These are phyloP conservation scores for Triadica sebifera DNA, from an alignment of 345 rosid genomes.

Conservation along the genomic window DNA sequence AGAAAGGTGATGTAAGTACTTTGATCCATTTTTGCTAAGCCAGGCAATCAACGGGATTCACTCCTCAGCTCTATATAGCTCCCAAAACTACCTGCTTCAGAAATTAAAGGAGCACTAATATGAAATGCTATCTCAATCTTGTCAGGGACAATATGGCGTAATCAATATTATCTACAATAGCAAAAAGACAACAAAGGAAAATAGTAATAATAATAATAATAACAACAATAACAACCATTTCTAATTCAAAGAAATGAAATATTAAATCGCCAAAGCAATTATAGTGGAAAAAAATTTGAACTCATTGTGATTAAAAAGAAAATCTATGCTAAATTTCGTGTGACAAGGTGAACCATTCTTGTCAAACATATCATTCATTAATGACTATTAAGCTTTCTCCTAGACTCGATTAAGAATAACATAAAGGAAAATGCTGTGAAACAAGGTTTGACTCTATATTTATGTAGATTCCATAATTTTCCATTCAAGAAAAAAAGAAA, in stretches of 20 bases:
- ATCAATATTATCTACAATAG: not conserved
- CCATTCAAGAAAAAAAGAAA: no score
- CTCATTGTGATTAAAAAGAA: no score
- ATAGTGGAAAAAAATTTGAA: not conserved
- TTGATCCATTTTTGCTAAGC: constrained; percentile 31
- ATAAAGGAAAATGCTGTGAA: no score
- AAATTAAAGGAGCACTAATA: not conserved
- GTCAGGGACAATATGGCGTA: not conserved
- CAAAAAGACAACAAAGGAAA: not conserved
- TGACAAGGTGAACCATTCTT: no score
- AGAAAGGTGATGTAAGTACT: constrained; percentile 24
- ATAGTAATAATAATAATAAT: no score
- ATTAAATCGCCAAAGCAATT: not conserved
- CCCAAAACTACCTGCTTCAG: constrained; percentile 22
- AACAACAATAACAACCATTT: not conserved
- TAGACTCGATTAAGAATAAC: no score
- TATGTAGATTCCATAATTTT: no score
- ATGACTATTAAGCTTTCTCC: not conserved
- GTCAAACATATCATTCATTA: not conserved
- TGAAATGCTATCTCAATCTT: not conserved
- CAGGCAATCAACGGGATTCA: not conserved
- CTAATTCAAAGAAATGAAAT: not conserved
- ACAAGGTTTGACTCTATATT: no score
- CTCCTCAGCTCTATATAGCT: constrained; percentile 2
- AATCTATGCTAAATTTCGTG: no score